Conservation (phyloP, 768 basidiomycete genomes). For the Suillus subalutaceus region DNA sequence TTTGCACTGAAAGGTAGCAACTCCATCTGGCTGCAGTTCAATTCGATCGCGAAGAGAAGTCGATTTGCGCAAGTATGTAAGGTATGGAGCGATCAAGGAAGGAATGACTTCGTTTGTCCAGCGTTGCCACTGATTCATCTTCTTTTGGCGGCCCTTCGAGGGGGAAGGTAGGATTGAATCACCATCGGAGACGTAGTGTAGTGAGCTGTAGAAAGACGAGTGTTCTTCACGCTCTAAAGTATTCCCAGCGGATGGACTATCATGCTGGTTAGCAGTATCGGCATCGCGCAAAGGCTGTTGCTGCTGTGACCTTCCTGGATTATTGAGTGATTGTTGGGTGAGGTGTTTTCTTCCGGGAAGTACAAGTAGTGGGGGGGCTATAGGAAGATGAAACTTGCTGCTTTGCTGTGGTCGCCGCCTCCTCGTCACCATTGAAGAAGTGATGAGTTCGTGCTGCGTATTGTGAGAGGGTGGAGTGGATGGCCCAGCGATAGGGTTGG, state of each 20-base stretch:
- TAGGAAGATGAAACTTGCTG: background rate
- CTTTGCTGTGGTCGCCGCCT: background rate
- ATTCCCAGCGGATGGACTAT: background rate
- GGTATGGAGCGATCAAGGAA: conserved; percentile 10
- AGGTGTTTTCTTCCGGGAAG: background rate
- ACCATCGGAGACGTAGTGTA: background rate
- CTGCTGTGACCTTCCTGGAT: conserved; percentile 1
- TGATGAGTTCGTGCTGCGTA: background rate
- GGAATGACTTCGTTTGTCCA: conserved; percentile 1
- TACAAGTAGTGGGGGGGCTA: background rate
- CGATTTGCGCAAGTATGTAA: conserved; percentile 3
- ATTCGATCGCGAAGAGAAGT: background rate
- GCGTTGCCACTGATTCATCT: background rate
- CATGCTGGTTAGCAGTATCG: background rate
- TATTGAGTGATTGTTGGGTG: background rate
- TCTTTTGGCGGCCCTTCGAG: background rate
- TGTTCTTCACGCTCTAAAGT: background rate
- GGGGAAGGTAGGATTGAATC: background rate
- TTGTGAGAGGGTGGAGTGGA: background rate
- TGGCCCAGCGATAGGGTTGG: background rate
- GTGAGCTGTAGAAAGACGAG: background rate
- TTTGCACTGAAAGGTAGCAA: background rate
- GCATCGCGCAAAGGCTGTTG: background rate
- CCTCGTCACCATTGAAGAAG: background rate
- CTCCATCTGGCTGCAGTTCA: background rate